Percentiles rank a stretch among this genome's conserved stretches.
Evolutionary conservation across 129 eudicot species (phyloP).

Genomic region (Deinandra increscens): DNA sequence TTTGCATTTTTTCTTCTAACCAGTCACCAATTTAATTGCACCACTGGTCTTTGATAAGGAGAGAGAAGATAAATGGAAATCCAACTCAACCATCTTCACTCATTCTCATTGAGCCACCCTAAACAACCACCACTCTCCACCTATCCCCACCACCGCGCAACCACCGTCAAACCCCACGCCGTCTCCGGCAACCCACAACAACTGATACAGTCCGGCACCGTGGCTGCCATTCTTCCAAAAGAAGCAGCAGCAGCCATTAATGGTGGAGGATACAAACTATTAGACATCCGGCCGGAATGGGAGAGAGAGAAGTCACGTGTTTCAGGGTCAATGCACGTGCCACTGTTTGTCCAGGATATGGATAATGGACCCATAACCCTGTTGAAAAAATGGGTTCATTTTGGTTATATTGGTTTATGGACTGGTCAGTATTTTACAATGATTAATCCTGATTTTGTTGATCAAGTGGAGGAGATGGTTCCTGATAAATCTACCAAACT

Average conservation of each 20-base stretch:
- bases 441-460: slow-evolving; percentile 64
- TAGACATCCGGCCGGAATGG: slow-evolving; percentile 92
- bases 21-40: not conserved
- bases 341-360: slow-evolving; percentile 72
- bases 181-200: slow-evolving; percentile 51
- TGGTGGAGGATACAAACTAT: slow-evolving; percentile 49
- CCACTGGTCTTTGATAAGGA: slow-evolving; percentile 28
- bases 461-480: slow-evolving; percentile 51
- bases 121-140: slow-evolving; percentile 29
- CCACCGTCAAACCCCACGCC: slow-evolving; percentile 37
- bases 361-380: slow-evolving; percentile 66
- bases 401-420: slow-evolving; percentile 94
- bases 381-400: slow-evolving; percentile 93
- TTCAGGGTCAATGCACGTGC: slow-evolving; percentile 79
- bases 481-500: slow-evolving; percentile 67
- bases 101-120: slow-evolving; percentile 30
- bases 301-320: slow-evolving; percentile 87
- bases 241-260: slow-evolving; percentile 61
- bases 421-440: slow-evolving; percentile 83
- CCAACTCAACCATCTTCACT: slow-evolving; percentile 48
- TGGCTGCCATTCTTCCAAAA: slow-evolving; percentile 59
- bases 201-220: slow-evolving; percentile 82
- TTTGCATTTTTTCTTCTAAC: no score
- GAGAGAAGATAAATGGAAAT: slow-evolving; percentile 48
- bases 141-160: slow-evolving; percentile 33